Percentiles rank a stretch among this genome's conserved stretches.
These are phyloP conservation scores for Brassica carinata DNA, from an alignment of 345 rosid species.

Conservation along the genomic window DNA sequence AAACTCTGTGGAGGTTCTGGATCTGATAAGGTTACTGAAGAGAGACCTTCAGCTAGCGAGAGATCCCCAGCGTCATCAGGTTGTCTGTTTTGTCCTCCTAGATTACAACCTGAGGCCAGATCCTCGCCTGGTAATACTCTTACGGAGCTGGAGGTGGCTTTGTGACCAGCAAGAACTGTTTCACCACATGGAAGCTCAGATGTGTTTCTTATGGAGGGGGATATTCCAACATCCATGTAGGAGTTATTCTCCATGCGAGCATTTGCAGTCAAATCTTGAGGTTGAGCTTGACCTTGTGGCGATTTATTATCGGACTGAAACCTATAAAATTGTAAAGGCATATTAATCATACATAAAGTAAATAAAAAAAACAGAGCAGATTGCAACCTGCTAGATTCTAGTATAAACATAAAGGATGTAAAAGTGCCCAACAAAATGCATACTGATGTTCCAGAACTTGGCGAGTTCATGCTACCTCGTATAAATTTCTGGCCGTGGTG, in stretches of 20 bases:
- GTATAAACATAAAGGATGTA: not conserved
- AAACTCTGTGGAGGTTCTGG: conserved; percentile 23
- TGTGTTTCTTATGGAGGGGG: conserved; percentile 23
- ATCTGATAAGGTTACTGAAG: conserved; percentile 16
- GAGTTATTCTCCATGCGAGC: conserved; percentile 23
- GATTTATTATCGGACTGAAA: conserved; percentile 39
- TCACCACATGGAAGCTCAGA: conserved; percentile 41
- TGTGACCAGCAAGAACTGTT: conserved; percentile 26
- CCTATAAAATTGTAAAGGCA: conserved; percentile 44
- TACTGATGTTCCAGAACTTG: conserved; percentile 21
- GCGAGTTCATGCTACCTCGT: conserved; percentile 47
- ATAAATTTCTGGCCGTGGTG: conserved; percentile 39
- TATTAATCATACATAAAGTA: conserved; percentile 19
- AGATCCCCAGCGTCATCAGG: conserved; percentile 21
- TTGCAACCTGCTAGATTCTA: not conserved
- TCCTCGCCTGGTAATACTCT: conserved; percentile 26
- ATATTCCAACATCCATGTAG: conserved; percentile 31
- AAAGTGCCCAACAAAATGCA: conserved; percentile 7
- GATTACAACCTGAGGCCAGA: conserved; percentile 13
- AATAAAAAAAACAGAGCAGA: not conserved
- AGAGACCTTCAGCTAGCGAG: conserved; percentile 30
- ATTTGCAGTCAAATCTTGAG: conserved; percentile 12
- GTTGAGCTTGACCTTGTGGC: conserved; percentile 43
- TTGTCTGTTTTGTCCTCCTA: conserved; percentile 33
- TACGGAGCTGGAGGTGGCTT: conserved; percentile 36